Conservation (phyloP, 1,284 basidiomycete genomes). For the Fistulinella cinereoalba region DNA sequence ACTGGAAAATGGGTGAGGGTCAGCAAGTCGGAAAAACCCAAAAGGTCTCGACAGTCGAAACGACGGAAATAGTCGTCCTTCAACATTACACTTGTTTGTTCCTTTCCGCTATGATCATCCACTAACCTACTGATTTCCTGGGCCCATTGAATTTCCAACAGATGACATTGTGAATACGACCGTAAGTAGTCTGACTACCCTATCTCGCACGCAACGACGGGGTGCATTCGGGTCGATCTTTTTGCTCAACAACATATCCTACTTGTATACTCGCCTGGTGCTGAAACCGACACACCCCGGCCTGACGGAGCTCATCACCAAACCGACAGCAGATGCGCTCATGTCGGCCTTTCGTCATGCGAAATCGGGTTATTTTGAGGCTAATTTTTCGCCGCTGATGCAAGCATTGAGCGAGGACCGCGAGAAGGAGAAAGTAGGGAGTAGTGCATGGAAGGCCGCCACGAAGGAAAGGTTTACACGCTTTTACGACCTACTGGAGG, state of each 20-base stretch:
- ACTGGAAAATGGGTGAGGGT: constrained; percentile 86
- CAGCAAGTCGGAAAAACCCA: constrained; percentile 53
- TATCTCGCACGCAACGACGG: constrained; percentile 62
- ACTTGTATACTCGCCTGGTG: constrained; percentile 59
- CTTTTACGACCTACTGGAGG: constrained; percentile 76
- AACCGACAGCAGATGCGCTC: constrained; percentile 57
- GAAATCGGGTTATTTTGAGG: constrained; percentile 77
- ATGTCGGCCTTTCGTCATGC: constrained; percentile 70
- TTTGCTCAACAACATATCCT: constrained; percentile 73
- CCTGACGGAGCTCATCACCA: constrained; percentile 51
- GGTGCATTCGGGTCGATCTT: constrained; percentile 71
- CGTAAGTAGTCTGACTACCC: constrained; percentile 53
- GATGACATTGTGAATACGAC: constrained; percentile 68
- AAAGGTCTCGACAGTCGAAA: constrained; percentile 43
- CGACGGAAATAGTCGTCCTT: constrained; percentile 57
- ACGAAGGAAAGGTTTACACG: constrained; percentile 77
- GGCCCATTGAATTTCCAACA: too few species aligned
- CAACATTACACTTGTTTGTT: constrained; percentile 72
- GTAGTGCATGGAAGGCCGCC: constrained; percentile 47
- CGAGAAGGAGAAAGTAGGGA: constrained; percentile 53
- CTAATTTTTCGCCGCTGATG: constrained; percentile 74
- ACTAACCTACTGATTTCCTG: neutral
- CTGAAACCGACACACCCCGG: constrained; percentile 46
- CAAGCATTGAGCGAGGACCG: constrained; percentile 65
- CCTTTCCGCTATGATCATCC: neutral